These are phyloP conservation scores for Neophaeococcomyces mojaviensis DNA, from an alignment of 2,329 filamentous ascomycete genomes.

Conservation along the genomic window DNA sequence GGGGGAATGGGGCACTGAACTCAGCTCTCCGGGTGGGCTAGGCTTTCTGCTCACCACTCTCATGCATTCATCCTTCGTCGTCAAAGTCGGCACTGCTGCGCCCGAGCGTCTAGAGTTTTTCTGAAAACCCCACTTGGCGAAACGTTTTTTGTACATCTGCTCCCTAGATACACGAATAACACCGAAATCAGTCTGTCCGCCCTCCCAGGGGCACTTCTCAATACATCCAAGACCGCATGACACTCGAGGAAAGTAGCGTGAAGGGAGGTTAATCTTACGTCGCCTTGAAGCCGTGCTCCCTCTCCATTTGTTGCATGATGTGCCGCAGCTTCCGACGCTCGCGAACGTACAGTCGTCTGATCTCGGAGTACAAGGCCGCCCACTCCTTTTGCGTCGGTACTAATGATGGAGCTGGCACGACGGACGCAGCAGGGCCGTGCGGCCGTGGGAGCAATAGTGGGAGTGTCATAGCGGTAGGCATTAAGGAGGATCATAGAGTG, in stretches of 20 bases:
- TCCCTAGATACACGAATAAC: not conserved
- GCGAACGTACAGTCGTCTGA: too few relatives aligned
- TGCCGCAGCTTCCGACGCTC: conserved; percentile 8
- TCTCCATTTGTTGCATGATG: conserved; percentile 9
- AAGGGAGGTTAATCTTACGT: not conserved
- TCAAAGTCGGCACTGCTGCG: not conserved
- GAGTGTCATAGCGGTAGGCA: too few relatives aligned
- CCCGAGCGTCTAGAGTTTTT: conserved; percentile 7
- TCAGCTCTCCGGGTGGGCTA: not conserved
- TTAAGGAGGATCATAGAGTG: too few relatives aligned
- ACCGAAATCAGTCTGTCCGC: not conserved
- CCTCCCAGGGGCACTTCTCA: too few relatives aligned
- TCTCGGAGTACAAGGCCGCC: too few relatives aligned
- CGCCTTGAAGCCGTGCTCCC: conserved; percentile 5
- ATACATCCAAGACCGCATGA: too few relatives aligned
- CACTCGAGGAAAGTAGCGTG: too few relatives aligned
- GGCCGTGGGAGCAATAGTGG: too few relatives aligned
- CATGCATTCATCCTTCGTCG: not conserved
- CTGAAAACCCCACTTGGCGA: conserved; percentile 10
- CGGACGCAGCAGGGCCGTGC: too few relatives aligned
- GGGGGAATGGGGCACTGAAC: not conserved
- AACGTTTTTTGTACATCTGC: conserved; percentile 11
- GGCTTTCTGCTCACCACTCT: not conserved
- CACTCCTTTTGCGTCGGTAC: too few relatives aligned
- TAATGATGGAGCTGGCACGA: too few relatives aligned